Base-by-base conservation (phyloP, 2,329 filamentous ascomycete species). In the Taxawa tesnikishii region DNA sequence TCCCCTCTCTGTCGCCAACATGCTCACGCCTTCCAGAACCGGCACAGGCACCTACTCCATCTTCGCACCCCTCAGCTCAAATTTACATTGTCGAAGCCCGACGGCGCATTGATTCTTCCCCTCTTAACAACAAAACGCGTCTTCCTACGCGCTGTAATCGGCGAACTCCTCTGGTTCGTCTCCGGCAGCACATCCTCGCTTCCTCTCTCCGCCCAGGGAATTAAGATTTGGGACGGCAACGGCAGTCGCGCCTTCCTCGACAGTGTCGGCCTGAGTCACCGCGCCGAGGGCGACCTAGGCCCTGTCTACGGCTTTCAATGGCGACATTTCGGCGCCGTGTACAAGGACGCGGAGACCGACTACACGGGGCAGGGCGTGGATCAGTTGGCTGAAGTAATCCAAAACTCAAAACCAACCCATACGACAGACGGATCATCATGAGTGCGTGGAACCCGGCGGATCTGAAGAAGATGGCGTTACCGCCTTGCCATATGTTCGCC, bases 161-260 rank as follows among this genome's bases (percentile, higher is more conserved):
- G 78, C 43, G 90, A 98, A 59, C 77, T 98, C 1, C 77, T 98
- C 39, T 98, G 90, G 90, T 98, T 98, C 60, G 70, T 98, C 44
- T 72, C 75, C 27, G 90, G 84, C 49, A 74, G 66, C 48, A 98
- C 90, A 3, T 84, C 83, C 1, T 87, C 83, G 2, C 60, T 74
- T 4, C 65, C 84, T 0, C 75, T 98, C 3, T 78, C 74, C 38
- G 75, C 77, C 9, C 75, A 78, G 2, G 84, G 85, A 17, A 77
- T 98, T 49, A 92, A 92, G 59, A 98, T 98, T 54, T 98, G 90
- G 90, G 90, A 98, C 54, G 88, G 87, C 47, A 98, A 98, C 53
- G 90, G 88, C 26, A 85, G 79, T 28, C 82, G 90, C 46, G 80
- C 77, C 49, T 96, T 81, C 55, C 80, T 98, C 23, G 88, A 98